These are phyloP conservation scores for Diplocarpon mali DNA, from an alignment of 2,329 filamentous ascomycete genomes.

Conservation along the genomic window DNA sequence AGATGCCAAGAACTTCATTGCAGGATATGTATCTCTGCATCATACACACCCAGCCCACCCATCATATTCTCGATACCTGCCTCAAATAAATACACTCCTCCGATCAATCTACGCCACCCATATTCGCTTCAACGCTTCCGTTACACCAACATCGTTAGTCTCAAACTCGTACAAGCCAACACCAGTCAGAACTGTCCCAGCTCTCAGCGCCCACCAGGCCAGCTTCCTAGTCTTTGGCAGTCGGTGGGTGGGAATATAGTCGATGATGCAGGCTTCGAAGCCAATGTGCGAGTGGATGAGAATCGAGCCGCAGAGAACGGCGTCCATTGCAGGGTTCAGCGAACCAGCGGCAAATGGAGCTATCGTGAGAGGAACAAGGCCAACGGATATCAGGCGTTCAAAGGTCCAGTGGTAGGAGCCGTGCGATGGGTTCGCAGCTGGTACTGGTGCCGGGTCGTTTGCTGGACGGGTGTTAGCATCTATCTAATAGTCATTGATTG, in stretches of 20 bases:
- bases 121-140: conserved; percentile 75
- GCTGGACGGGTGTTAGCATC: conserved; percentile 37
- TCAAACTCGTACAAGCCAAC: conserved; percentile 96
- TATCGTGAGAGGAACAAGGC: conserved; percentile 75
- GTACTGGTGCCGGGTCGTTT: conserved; percentile 76
- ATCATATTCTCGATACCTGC: background rate
- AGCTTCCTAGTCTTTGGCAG: conserved; percentile 55
- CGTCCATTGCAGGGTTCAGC: conserved; percentile 81
- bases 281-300: conserved; percentile 93
- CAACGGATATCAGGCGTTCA: conserved; percentile 73
- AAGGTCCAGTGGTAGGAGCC: conserved; percentile 99
- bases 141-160: conserved; percentile 94
- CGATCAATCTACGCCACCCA: conserved; percentile 60
- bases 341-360: conserved; percentile 87
- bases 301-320: conserved; percentile 69
- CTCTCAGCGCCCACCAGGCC: conserved; percentile 70
- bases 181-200: conserved; percentile 67
- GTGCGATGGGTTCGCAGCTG: conserved; percentile 61
- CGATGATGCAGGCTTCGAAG: conserved; percentile 81
- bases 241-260: conserved; percentile 72
- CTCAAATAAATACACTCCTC: conserved; percentile 5
- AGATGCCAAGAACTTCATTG: conserved; percentile 2
- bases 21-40: conserved; percentile 5
- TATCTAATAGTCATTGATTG: background rate
- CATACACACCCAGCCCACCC: background rate